Evolutionary conservation across 768 basidiomycete genomes (phyloP).

Genomic region (Mycena venus): DNA sequence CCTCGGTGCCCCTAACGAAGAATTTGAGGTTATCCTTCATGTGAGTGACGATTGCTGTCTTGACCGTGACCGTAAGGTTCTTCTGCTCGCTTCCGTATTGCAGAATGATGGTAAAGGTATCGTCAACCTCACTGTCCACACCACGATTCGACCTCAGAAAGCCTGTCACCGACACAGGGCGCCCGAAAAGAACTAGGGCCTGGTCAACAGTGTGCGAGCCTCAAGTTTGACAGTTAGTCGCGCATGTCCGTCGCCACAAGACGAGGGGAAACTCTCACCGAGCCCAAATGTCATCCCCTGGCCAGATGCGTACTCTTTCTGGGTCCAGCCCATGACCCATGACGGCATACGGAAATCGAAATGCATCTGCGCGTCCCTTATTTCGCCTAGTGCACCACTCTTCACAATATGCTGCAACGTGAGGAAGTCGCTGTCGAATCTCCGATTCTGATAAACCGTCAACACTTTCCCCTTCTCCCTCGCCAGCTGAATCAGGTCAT

Average conservation of each 20-base stretch:
- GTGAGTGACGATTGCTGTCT: conserved; percentile 22
- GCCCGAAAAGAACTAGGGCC: conserved; percentile 20
- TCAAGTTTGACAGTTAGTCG: conserved; percentile 18
- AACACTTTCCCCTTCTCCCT: conserved; percentile 22
- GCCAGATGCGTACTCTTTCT: conserved; percentile 20
- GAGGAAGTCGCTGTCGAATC: conserved; percentile 20
- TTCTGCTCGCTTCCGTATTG: conserved; percentile 23
- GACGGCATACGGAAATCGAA: conserved; percentile 22
- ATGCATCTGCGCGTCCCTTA: conserved; percentile 22
- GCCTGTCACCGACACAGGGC: conserved; percentile 20
- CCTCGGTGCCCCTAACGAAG: conserved; percentile 19
- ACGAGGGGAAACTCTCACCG: conserved; percentile 17
- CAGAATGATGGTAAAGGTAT: conserved; percentile 21
- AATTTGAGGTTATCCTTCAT: conserved; percentile 23
- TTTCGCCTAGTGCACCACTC: conserved; percentile 19
- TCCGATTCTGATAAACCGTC: conserved; percentile 24
- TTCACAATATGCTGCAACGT: conserved; percentile 19
- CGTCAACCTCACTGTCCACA: conserved; percentile 21
- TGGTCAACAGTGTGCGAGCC: conserved; percentile 22
- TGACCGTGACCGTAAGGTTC: conserved; percentile 23
- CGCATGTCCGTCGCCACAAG: conserved; percentile 16
- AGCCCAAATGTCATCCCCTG: conserved; percentile 24
- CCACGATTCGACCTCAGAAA: conserved; percentile 20
- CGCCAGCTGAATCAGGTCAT: conserved; percentile 17
- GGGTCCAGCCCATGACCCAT: conserved; percentile 22